These are phyloP conservation scores for Tremella yokohamensis DNA, from an alignment of 768 basidiomycete species.

Conservation along the genomic window DNA sequence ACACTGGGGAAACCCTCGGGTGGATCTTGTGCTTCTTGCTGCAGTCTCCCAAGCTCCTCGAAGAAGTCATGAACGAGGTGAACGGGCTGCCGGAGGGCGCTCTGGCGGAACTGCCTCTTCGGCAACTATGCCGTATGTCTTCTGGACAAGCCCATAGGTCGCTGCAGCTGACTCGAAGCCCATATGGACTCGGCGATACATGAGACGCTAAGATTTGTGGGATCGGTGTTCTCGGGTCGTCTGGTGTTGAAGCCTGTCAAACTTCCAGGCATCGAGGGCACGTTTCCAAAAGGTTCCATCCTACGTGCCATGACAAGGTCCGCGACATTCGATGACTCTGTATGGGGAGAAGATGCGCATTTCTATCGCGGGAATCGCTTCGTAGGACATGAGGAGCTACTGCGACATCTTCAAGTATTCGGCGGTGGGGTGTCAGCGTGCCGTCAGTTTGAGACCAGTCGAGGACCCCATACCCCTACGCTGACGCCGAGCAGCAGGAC, in stretches of 20 bases:
- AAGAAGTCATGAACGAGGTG: not conserved
- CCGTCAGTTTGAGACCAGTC: not conserved
- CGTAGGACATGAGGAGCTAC: not conserved
- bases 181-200: slow-evolving; percentile 1
- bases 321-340: not conserved
- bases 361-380: not conserved
- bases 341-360: not conserved
- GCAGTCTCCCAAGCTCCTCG: slow-evolving; percentile 2
- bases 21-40: slow-evolving; percentile 2
- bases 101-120: not conserved
- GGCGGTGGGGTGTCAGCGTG: slow-evolving; percentile 2
- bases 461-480: not conserved
- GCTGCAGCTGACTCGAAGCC: not conserved
- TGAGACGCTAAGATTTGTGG: not conserved
- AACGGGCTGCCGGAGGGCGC: not conserved
- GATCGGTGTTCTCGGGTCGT: slow-evolving; percentile 1
- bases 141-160: not conserved
- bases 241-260: slow-evolving; percentile 2
- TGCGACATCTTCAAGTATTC: not conserved
- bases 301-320: not conserved
- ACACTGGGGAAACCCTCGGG: not conserved
- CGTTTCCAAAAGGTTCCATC: not conserved
- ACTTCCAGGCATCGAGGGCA: not conserved
- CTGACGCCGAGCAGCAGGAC: not conserved
- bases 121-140: not conserved